Conservation (phyloP, 2,329 filamentous ascomycete genomes). For the Penicillium hesseltinei region DNA sequence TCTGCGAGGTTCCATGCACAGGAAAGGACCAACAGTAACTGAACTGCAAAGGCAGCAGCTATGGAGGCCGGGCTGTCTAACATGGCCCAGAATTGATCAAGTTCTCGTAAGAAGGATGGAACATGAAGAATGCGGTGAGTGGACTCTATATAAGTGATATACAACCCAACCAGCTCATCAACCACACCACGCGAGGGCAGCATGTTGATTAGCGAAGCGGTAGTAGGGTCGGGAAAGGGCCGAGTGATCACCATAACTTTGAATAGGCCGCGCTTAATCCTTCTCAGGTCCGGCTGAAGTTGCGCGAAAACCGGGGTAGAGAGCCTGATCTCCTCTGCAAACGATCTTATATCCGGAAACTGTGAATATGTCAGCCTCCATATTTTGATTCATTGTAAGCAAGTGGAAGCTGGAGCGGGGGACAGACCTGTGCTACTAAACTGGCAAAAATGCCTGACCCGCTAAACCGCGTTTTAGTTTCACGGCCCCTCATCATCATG, state of each 20-base stretch:
- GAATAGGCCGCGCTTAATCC: slow-evolving; percentile 33
- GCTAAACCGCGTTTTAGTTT: slow-evolving; percentile 43
- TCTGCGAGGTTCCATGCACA: slow-evolving; percentile 41
- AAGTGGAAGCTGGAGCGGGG: not conserved
- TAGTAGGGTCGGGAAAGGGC: slow-evolving; percentile 32
- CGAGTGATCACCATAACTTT: slow-evolving; percentile 31
- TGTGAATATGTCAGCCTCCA: slow-evolving; percentile 21
- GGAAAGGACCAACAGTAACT: slow-evolving; percentile 40
- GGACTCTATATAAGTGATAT: slow-evolving; percentile 42
- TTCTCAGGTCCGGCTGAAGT: slow-evolving; percentile 35
- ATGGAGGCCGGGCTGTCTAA: slow-evolving; percentile 26
- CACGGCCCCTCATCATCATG: slow-evolving; percentile 39
- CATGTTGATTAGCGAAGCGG: slow-evolving; percentile 30
- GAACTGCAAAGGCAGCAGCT: slow-evolving; percentile 34
- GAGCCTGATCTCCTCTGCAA: slow-evolving; percentile 39
- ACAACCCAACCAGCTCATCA: slow-evolving; percentile 40
- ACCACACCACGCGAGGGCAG: slow-evolving; percentile 37
- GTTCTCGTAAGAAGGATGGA: slow-evolving; percentile 41
- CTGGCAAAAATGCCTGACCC: slow-evolving; percentile 42
- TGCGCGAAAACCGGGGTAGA: slow-evolving; percentile 37
- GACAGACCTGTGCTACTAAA: slow-evolving; percentile 39
- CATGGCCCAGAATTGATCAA: slow-evolving; percentile 37
- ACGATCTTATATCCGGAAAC: slow-evolving; percentile 40
- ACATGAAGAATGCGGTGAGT: slow-evolving; percentile 42
- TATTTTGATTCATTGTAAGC: not conserved